Percentiles rank a stretch among this genome's conserved stretches.
These are phyloP conservation scores for Primulina eburnea DNA, from an alignment of 257 asterid species.

Conservation along the genomic window DNA sequence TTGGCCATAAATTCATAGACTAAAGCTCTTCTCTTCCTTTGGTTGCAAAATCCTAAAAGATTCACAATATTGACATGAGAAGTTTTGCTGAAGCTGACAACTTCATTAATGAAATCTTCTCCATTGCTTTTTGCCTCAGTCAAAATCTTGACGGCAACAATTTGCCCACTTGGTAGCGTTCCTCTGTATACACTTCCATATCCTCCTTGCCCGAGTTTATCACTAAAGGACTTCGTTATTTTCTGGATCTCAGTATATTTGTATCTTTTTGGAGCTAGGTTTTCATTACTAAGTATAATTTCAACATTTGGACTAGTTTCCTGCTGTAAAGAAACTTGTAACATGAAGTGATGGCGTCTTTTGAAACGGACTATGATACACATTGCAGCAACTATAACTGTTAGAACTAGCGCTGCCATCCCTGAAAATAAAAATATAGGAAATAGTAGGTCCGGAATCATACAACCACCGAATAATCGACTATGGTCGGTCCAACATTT, in stretches of 20 bases:
- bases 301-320: constrained; percentile 27
- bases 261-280: constrained; percentile 45
- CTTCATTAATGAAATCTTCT: constrained; percentile 44
- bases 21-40: constrained; percentile 26
- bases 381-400: constrained; percentile 10
- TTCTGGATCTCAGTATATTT: constrained; percentile 36
- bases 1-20: constrained; percentile 34
- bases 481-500: background rate
- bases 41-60: constrained; percentile 38
- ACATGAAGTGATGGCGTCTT: background rate
- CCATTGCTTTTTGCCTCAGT: constrained; percentile 26
- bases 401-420: constrained; percentile 3
- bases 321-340: background rate
- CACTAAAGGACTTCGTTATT: constrained; percentile 35
- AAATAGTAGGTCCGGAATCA: too few species aligned
- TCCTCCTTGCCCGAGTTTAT: constrained; percentile 40
- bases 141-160: constrained; percentile 41
- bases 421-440: constrained; percentile 30
- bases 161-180: constrained; percentile 25
- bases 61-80: constrained; percentile 39
- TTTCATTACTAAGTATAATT: constrained; percentile 43
- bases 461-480: background rate
- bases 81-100: constrained; percentile 35
- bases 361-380: constrained; percentile 3
- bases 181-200: constrained; percentile 40